These are phyloP conservation scores for Parietaria judaica DNA, from an alignment of 306 rosid genomes.

Conservation along the genomic window DNA sequence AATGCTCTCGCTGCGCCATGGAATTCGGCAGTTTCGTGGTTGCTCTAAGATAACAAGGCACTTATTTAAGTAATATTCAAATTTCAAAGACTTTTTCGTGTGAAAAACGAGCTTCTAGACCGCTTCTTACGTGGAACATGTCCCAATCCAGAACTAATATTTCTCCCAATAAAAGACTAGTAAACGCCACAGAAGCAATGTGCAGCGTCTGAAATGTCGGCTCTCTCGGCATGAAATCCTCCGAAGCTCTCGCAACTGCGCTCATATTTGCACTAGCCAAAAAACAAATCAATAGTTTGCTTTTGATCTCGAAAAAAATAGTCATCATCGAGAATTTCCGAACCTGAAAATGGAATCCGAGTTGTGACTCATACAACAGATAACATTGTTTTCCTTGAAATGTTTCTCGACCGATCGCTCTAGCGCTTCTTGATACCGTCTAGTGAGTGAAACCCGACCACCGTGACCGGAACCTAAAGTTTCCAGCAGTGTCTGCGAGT, in stretches of 20 bases:
- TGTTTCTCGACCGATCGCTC: constrained; percentile 50
- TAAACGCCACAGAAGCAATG: constrained; percentile 58
- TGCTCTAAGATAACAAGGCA: constrained; percentile 36
- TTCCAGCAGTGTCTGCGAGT: constrained; percentile 58
- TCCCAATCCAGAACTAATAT: constrained; percentile 76
- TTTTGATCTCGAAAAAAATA: constrained; percentile 1
- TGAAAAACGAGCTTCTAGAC: neutral
- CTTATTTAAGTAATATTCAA: too few relatives aligned
- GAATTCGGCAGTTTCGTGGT: constrained; percentile 61
- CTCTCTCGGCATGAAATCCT: constrained; percentile 76
- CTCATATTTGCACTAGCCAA: constrained; percentile 51
- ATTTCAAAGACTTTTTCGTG: too few relatives aligned
- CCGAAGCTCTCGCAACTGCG: constrained; percentile 62
- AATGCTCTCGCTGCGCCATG: constrained; percentile 86
- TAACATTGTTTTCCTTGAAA: constrained; percentile 42
- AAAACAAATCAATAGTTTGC: constrained; percentile 9
- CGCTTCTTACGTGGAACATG: constrained; percentile 58
- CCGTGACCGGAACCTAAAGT: constrained; percentile 58
- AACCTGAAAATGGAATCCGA: constrained; percentile 64
- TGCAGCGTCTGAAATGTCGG: constrained; percentile 70
- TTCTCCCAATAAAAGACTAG: constrained; percentile 69
- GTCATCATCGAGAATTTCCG: constrained; percentile 1
- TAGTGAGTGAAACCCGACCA: constrained; percentile 48
- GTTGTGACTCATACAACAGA: constrained; percentile 61
- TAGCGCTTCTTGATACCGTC: constrained; percentile 51